phyloP scores from a whole-genome alignment of 768 basidiomycete genomes.

The Hemileccinum rubropunctum region DNA sequence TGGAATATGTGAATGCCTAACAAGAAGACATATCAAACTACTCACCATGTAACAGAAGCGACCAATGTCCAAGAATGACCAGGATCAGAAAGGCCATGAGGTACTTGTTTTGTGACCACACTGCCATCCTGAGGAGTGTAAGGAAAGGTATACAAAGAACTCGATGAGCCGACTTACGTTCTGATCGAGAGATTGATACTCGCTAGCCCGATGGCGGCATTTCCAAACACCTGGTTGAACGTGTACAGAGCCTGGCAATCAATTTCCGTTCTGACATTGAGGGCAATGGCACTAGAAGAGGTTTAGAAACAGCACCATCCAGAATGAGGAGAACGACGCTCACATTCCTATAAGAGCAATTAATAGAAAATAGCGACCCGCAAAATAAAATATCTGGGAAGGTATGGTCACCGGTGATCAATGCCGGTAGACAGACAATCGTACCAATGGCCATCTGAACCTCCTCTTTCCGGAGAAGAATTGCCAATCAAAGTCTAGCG shows the following conservation, averaged over 20 bases:
- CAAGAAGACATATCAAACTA: background rate
- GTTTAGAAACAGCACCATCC: background rate
- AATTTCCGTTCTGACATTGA: slow-evolving; percentile 58
- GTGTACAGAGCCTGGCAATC: slow-evolving; percentile 70
- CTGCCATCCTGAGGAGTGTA: slow-evolving; percentile 51
- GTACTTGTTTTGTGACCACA: slow-evolving; percentile 60
- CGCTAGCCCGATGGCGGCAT: slow-evolving; percentile 64
- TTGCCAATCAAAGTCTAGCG: slow-evolving; percentile 63
- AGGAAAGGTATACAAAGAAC: background rate
- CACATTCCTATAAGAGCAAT: slow-evolving; percentile 70
- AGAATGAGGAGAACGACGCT: slow-evolving; percentile 22
- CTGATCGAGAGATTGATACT: slow-evolving; percentile 69
- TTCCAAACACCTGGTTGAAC: slow-evolving; percentile 64
- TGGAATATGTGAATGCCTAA: background rate
- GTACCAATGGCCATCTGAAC: slow-evolving; percentile 69
- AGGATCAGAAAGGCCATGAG: slow-evolving; percentile 50
- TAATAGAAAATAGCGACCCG: slow-evolving; percentile 63
- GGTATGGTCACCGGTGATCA: background rate
- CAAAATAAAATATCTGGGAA: slow-evolving; percentile 61
- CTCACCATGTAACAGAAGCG: slow-evolving; percentile 62
- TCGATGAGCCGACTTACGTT: slow-evolving; percentile 44
- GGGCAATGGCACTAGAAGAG: slow-evolving; percentile 45
- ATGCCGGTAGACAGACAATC: background rate
- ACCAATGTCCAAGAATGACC: slow-evolving; percentile 70
- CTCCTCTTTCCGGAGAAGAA: slow-evolving; percentile 52